phyloP scores from a whole-genome alignment of 2,329 filamentous ascomycete species.

The Microdochium paspali region DNA sequence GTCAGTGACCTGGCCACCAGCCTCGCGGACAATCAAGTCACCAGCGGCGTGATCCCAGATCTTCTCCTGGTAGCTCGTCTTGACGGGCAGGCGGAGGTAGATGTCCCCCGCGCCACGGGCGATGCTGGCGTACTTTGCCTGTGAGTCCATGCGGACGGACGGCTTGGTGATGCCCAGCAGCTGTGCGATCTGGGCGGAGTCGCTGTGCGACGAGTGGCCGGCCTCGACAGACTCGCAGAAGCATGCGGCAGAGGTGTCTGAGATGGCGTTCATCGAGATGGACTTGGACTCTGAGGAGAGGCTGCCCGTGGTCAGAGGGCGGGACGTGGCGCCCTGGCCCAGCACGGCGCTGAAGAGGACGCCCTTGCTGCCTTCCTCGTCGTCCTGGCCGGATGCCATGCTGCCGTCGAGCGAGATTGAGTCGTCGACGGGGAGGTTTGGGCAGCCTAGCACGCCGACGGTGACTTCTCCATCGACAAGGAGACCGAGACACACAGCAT shows the following conservation, averaged over 20 bases:
- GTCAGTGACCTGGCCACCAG: constrained; percentile 87
- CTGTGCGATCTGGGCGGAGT: constrained; percentile 76
- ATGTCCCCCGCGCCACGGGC: constrained; percentile 90
- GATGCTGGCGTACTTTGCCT: constrained; percentile 96
- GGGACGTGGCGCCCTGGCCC: constrained; percentile 71
- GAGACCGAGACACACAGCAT: constrained; percentile 86
- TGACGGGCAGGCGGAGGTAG: constrained; percentile 81
- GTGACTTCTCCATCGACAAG: constrained; percentile 91
- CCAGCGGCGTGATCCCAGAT: constrained; percentile 99
- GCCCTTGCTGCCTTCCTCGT: constrained; percentile 61
- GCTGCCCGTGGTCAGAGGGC: constrained; percentile 52
- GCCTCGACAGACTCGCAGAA: constrained; percentile 98
- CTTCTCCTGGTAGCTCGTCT: constrained; percentile 90
- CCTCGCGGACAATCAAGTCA: constrained; percentile 87
- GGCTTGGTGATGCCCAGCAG: constrained; percentile 79
- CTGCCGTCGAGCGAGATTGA: constrained; percentile 58
- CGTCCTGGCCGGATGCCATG: constrained; percentile 65
- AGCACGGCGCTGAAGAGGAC: constrained; percentile 81
- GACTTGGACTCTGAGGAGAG: constrained; percentile 42
- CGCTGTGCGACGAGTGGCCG: constrained; percentile 80
- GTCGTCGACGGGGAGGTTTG: constrained; percentile 88
- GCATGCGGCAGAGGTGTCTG: constrained; percentile 67
- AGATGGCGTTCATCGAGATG: constrained; percentile 73
- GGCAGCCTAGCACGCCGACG: constrained; percentile 89
- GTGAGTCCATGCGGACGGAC: constrained; percentile 94